Evolutionary conservation across 2,329 filamentous ascomycete genomes (phyloP), one percentile per base, ranked within the genome.

Genomic region (Xylaria digitata): DNA sequence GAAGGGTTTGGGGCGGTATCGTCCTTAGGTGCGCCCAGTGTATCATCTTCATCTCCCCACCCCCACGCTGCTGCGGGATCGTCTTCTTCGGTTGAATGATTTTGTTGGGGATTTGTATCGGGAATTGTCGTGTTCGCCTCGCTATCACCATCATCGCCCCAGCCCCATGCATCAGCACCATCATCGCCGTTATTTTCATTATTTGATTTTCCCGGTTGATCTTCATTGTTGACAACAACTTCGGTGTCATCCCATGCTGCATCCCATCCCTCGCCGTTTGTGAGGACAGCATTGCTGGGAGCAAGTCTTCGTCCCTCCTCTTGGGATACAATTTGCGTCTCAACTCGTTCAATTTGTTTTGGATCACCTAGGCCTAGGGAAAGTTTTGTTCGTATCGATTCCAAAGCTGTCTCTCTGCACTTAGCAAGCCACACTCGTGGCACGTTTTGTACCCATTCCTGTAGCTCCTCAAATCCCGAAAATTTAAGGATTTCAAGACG

Each of bases 381-480:
- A 2, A 97, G 84, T 52, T 90, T 86, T 21, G 81, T 86, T 26
- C 96, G 88, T 13, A 96, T 89, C 40, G 87, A 85, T 68, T 94
- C 90, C 26, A 99, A 84, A 0, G 93, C 90, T 40, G 86, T 89
- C 74, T 97, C 94, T 74, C 92, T 89, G 71, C 94, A 91, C 76
- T 93, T 95, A 1, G 87, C 87, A 15, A 98, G 85, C 96, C 96
- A 99, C 30, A 93, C 89, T 64, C 89, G 88, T 0, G 94, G 92
- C 0, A 93, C 91, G 68, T 90, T 89, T 46, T 90, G 87, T 0
- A 93, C 89, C 95, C 96, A 99, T 26, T 92, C 88, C 50, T 87
- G 84, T 43, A 99, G 80, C 37, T 90, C 87, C 15, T 85, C 82
- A 54, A 87, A 82, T 4, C 85, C 85, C 17, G 85, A 83, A 85